Percentiles rank a stretch among this genome's conserved stretches.
Evolutionary conservation across 768 basidiomycete genomes (phyloP).

Genomic region (Hygrophoropsis aurantiaca): DNA sequence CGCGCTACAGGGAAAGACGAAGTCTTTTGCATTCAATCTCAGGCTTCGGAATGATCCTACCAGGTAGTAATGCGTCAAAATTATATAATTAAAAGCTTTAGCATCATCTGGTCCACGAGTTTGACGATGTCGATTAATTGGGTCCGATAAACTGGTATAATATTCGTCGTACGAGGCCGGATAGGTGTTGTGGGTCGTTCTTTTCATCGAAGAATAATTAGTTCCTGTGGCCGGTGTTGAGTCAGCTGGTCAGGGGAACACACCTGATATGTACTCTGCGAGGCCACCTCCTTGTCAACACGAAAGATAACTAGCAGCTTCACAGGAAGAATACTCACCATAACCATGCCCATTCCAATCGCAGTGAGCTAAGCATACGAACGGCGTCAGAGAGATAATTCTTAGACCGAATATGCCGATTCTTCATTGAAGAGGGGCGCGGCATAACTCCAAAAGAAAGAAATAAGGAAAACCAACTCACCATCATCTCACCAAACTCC

Average conservation of each 20-base stretch:
- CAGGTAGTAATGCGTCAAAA: too few relatives aligned
- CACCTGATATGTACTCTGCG: constrained; percentile 77
- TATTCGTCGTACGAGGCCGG: constrained; percentile 75
- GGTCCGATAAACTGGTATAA: constrained; percentile 90
- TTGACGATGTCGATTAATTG: constrained; percentile 44
- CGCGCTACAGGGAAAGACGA: too few relatives aligned
- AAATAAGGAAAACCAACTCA: too few relatives aligned
- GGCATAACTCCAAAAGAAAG: constrained; percentile 3
- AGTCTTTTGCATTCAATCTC: too few relatives aligned
- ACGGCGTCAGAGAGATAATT: too few relatives aligned
- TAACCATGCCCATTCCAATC: constrained; percentile 89
- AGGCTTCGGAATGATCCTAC: too few relatives aligned
- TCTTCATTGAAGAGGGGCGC: constrained; percentile 2
- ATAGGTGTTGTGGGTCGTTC: constrained; percentile 79
- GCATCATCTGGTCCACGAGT: neutral
- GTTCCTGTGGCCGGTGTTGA: neutral
- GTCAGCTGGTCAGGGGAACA: neutral
- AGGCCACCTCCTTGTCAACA: neutral
- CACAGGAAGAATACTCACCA: constrained; percentile 47
- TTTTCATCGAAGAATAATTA: constrained; percentile 13
- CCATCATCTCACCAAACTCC: constrained; percentile 64
- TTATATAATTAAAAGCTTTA: too few relatives aligned
- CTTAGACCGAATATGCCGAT: constrained; percentile 2
- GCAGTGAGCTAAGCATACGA: constrained; percentile 61
- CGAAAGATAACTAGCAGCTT: neutral